Percentiles rank a stretch among this genome's conserved stretches.
phyloP scores from a whole-genome alignment of 306 rosid species.

The Fagus crenata region DNA sequence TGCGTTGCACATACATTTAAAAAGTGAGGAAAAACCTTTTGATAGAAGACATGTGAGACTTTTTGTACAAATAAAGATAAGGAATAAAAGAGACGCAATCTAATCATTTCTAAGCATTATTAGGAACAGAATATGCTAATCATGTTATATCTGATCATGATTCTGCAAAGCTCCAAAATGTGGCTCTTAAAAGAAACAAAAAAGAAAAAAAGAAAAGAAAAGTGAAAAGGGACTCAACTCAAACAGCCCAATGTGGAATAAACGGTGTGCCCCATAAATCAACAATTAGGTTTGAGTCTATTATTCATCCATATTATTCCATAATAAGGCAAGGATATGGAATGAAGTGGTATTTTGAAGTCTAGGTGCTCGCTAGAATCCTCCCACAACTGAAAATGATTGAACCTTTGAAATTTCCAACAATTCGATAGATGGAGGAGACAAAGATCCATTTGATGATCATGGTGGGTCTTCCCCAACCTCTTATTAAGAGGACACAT shows the following conservation, averaged over 20 bases:
- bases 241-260: not conserved
- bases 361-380: constrained; percentile 10
- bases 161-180: constrained; percentile 12
- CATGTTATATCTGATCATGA: not conserved
- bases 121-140: constrained; percentile 9
- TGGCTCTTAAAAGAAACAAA: constrained; percentile 28
- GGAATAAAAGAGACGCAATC: not conserved
- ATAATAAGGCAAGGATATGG: constrained; percentile 4
- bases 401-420: constrained; percentile 31
- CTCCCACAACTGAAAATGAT: constrained; percentile 29
- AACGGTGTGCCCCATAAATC: constrained; percentile 6
- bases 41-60: not conserved
- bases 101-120: not conserved
- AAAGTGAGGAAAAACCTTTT: not conserved
- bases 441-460: constrained; percentile 38
- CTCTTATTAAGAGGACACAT: constrained; percentile 9
- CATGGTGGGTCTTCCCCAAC: constrained; percentile 40
- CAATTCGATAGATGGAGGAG: constrained; percentile 14
- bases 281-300: constrained; percentile 10
- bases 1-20: not conserved
- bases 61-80: not conserved
- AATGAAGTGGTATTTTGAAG: constrained; percentile 26
- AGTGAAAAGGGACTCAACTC: no score
- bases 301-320: constrained; percentile 19
- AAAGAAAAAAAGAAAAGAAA: not conserved